Evolutionary conservation across 371 early-diverging fungal species (phyloP).

Genomic region (Apophysomyces variabilis): DNA sequence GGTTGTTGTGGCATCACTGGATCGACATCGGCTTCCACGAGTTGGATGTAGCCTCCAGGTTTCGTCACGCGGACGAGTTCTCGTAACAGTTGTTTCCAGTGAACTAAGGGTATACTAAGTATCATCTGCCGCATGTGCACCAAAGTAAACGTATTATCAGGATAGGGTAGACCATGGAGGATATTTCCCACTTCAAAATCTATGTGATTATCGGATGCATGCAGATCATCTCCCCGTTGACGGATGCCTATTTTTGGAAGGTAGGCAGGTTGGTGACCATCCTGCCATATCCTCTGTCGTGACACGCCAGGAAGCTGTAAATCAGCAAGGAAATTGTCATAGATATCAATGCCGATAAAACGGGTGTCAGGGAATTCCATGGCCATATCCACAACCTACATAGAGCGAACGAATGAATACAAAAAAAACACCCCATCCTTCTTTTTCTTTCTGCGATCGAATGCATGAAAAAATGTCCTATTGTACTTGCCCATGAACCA

Average conservation of each 20-base stretch:
- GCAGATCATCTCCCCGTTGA: constrained; percentile 28
- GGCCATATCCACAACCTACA: constrained; percentile 31
- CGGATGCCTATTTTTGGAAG: constrained; percentile 28
- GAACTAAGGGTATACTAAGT: constrained; percentile 22
- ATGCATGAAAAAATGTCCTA: not conserved
- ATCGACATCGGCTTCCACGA: constrained; percentile 28
- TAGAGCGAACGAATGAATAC: not conserved
- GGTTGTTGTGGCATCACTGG: constrained; percentile 20
- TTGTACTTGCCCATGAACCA: constrained; percentile 35
- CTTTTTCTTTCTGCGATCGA: too few relatives aligned
- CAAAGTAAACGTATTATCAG: constrained; percentile 39
- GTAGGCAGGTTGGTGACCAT: constrained; percentile 10
- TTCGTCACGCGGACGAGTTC: constrained; percentile 30
- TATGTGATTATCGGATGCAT: constrained; percentile 26
- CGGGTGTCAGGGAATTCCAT: constrained; percentile 25
- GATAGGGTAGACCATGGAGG: constrained; percentile 28
- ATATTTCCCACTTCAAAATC: constrained; percentile 22
- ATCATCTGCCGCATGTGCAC: constrained; percentile 28
- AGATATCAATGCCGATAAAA: constrained; percentile 26
- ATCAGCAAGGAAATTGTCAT: constrained; percentile 35
- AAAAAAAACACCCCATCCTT: too few relatives aligned
- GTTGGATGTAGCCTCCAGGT: constrained; percentile 29
- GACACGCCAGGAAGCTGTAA: constrained; percentile 32
- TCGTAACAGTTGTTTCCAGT: constrained; percentile 23
- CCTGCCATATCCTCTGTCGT: not conserved